Evolutionary conservation across 2,329 filamentous ascomycete species (phyloP).

Genomic region (Setomelanomma holmii): DNA sequence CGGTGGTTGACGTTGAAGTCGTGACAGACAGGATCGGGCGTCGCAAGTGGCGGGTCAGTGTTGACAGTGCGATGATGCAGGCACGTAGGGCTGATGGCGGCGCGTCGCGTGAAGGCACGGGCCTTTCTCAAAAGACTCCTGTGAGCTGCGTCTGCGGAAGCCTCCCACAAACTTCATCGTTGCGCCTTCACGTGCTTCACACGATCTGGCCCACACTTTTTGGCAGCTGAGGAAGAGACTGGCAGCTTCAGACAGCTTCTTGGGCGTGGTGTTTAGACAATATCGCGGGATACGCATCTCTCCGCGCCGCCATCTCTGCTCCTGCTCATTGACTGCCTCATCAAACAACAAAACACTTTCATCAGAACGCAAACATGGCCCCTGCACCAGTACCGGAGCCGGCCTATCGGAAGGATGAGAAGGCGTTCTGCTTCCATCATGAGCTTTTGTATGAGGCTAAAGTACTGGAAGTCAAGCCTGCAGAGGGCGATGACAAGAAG

Average conservation of each 20-base stretch:
- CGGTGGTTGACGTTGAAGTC: constrained; percentile 1
- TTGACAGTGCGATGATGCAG: constrained; percentile 6
- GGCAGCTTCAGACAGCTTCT: not conserved
- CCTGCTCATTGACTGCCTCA: constrained; percentile 18
- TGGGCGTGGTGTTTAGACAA: constrained; percentile 7
- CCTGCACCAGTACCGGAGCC: constrained; percentile 61
- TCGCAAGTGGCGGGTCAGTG: constrained; percentile 20
- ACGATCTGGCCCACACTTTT: not conserved
- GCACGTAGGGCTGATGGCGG: constrained; percentile 7
- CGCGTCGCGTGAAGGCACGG: constrained; percentile 29
- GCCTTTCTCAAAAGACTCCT: constrained; percentile 24
- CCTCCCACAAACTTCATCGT: constrained; percentile 14
- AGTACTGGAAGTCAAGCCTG: constrained; percentile 77
- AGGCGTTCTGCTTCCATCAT: constrained; percentile 95
- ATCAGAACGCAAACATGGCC: constrained; percentile 51
- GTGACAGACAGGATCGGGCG: not conserved
- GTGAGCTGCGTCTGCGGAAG: constrained; percentile 18
- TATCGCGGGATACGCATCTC: constrained; percentile 25
- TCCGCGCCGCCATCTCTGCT: constrained; percentile 15
- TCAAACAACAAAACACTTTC: constrained; percentile 15
- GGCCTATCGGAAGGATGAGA: constrained; percentile 79
- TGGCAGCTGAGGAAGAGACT: not conserved
- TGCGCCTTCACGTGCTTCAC: not conserved
- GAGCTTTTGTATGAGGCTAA: constrained; percentile 98
- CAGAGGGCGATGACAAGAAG: constrained; percentile 70